These are phyloP conservation scores for Neopestalotiopsis sp. DNA, from an alignment of 2,329 filamentous ascomycete genomes.

Conservation along the genomic window DNA sequence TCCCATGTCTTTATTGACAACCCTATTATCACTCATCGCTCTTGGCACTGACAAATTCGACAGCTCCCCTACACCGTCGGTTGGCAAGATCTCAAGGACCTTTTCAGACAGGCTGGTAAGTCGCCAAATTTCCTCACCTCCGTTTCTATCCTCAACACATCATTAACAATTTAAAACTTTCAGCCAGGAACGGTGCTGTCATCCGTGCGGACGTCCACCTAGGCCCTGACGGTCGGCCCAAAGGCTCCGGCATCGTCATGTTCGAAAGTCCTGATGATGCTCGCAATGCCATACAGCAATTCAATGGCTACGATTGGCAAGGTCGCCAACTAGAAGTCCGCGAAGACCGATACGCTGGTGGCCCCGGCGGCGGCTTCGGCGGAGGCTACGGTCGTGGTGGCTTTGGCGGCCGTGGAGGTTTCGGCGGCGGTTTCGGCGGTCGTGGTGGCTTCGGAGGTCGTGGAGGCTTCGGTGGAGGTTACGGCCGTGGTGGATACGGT, in stretches of 20 bases:
- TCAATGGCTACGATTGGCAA: constrained; percentile 99
- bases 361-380: constrained; percentile 62
- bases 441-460: constrained; percentile 55
- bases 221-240: constrained; percentile 89
- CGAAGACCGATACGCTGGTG: constrained; percentile 88
- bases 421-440: constrained; percentile 45
- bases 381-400: constrained; percentile 62
- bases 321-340: constrained; percentile 91
- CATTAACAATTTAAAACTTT: constrained; percentile 24
- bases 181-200: constrained; percentile 73
- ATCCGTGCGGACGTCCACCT: constrained; percentile 95
- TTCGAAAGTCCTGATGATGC: constrained; percentile 96
- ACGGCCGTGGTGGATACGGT: constrained; percentile 47
- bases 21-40: constrained; percentile 21
- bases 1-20: constrained; percentile 33
- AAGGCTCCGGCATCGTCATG: constrained; percentile 95
- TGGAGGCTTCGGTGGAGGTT: constrained; percentile 52
- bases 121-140: not conserved
- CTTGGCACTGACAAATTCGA: constrained; percentile 33
- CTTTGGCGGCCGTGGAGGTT: constrained; percentile 49
- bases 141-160: not conserved
- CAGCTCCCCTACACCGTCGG: constrained; percentile 96
- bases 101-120: constrained; percentile 97
- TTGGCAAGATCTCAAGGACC: constrained; percentile 98
- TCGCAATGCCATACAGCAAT: constrained; percentile 93